Conservation (phyloP, 768 basidiomycete genomes). For the Pilatotrama ljubarskyi region DNA sequence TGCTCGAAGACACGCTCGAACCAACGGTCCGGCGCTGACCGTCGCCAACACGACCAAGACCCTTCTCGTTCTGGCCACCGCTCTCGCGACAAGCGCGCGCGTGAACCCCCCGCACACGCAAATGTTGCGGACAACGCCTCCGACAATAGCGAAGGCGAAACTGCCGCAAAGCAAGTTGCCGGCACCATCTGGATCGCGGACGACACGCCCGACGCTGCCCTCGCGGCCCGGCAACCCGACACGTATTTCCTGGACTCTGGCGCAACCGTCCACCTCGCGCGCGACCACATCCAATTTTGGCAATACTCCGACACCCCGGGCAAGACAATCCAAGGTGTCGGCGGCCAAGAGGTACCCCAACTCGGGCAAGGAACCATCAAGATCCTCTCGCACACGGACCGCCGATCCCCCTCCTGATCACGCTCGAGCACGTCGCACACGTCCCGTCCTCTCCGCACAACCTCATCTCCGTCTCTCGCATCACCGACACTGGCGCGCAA, state of each 20-base stretch:
- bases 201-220: neutral
- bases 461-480: constrained; percentile 17
- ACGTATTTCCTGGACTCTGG: constrained; percentile 20
- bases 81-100: neutral
- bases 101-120: neutral
- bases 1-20: neutral
- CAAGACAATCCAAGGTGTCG: constrained; percentile 13
- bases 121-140: neutral
- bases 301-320: constrained; percentile 7
- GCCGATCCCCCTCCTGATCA: constrained; percentile 3
- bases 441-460: constrained; percentile 18
- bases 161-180: neutral
- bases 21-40: too few relatives aligned
- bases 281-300: neutral
- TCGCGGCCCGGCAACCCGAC: neutral
- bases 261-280: constrained; percentile 1
- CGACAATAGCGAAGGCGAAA: neutral
- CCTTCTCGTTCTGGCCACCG: neutral
- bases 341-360: neutral
- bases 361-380: constrained; percentile 11
- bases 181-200: constrained; percentile 3
- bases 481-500: neutral
- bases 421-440: constrained; percentile 15
- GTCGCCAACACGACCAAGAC: neutral
- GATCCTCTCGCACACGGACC: neutral